Conservation (phyloP, 139 green algal species). For the Trebouxia sp. region DNA sequence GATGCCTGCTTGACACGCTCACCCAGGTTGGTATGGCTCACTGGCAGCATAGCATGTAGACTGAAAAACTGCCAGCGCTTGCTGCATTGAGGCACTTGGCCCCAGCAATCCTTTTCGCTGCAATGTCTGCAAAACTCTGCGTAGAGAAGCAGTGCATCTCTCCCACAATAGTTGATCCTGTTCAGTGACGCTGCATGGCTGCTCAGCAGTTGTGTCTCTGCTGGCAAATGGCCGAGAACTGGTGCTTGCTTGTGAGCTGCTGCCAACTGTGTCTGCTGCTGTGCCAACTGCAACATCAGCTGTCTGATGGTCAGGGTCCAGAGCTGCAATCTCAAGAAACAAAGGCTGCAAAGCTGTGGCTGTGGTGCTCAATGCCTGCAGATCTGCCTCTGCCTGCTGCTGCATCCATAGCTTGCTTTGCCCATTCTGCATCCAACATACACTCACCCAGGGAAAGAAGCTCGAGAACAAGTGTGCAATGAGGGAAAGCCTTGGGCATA, state of each 20-base stretch:
- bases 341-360: not conserved
- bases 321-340: slow-evolving; percentile 2
- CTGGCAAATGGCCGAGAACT: not conserved
- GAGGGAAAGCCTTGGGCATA: not conserved
- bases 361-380: not conserved
- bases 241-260: not conserved
- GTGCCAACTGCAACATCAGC: not conserved
- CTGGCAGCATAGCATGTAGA: not conserved
- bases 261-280: not conserved
- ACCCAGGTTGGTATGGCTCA: not conserved
- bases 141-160: not conserved
- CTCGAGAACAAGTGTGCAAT: not conserved
- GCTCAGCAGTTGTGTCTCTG: not conserved
- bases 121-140: not conserved
- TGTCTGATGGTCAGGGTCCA: not conserved
- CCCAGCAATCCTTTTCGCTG: not conserved
- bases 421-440: not conserved
- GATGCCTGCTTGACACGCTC: too few species aligned
- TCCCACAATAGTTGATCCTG: too few species aligned
- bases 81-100: not conserved
- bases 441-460: too few species aligned
- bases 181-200: too few species aligned
- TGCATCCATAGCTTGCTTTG: not conserved
- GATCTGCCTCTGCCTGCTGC: not conserved
- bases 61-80: slow-evolving; percentile 8